phyloP scores from a whole-genome alignment of 352 stramenopile genomes.

The Phytophthora hybrid region DNA sequence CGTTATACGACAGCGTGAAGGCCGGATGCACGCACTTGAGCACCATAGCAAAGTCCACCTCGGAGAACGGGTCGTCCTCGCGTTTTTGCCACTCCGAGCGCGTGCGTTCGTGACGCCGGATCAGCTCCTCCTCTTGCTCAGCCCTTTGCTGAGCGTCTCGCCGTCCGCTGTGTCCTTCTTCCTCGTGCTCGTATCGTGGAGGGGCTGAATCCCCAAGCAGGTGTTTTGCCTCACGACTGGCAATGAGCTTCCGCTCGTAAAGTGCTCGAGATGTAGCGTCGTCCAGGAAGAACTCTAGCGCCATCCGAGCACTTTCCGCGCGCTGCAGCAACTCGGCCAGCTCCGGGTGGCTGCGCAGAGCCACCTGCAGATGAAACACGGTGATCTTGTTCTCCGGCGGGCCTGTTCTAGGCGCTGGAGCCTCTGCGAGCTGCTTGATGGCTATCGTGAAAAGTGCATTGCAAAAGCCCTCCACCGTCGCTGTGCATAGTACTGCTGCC shows the following conservation, averaged over 20 bases:
- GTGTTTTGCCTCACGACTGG: slow-evolving; percentile 58
- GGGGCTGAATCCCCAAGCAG: slow-evolving; percentile 14
- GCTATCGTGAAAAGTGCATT: slow-evolving; percentile 58
- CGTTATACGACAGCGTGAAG: slow-evolving; percentile 68
- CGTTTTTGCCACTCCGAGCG: slow-evolving; percentile 66
- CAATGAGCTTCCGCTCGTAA: slow-evolving; percentile 51
- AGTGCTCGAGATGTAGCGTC: slow-evolving; percentile 54
- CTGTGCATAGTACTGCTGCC: slow-evolving; percentile 60
- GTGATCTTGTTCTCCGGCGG: slow-evolving; percentile 63
- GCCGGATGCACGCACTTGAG: slow-evolving; percentile 70
- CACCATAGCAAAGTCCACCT: slow-evolving; percentile 67
- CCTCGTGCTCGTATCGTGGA: slow-evolving; percentile 13
- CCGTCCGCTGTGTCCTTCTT: slow-evolving; percentile 11
- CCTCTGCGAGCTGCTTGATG: slow-evolving; percentile 53
- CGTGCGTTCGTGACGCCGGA: slow-evolving; percentile 53
- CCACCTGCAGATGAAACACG: slow-evolving; percentile 62
- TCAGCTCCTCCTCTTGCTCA: slow-evolving; percentile 51
- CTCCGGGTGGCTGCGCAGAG: slow-evolving; percentile 53
- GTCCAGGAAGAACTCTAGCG: slow-evolving; percentile 65
- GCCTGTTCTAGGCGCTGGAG: slow-evolving; percentile 25
- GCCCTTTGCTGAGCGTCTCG: slow-evolving; percentile 5
- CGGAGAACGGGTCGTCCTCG: slow-evolving; percentile 65
- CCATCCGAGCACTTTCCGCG: slow-evolving; percentile 44
- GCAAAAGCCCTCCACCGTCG: slow-evolving; percentile 63
- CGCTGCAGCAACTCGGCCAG: slow-evolving; percentile 46